Evolutionary conservation across 257 asterid species (phyloP).

Genomic region (Plantago elongata): DNA sequence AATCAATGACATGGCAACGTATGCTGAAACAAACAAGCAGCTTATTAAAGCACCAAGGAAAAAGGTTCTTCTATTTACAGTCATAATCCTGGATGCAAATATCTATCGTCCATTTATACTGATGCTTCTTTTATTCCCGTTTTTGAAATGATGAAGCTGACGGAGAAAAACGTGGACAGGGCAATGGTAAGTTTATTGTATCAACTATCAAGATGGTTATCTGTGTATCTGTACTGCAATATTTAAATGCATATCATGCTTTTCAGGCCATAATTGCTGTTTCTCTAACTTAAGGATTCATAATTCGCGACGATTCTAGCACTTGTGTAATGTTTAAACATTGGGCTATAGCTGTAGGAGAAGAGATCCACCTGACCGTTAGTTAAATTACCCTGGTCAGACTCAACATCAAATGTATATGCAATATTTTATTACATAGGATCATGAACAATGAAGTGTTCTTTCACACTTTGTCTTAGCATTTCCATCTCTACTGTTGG

Average conservation of each 20-base stretch:
- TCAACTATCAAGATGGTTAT: constrained; percentile 4
- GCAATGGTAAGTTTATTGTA: constrained; percentile 63
- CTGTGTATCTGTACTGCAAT: not conserved
- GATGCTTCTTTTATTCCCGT: constrained; percentile 22
- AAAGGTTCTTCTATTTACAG: constrained; percentile 41
- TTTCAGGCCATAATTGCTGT: not conserved
- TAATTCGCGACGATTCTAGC: not conserved
- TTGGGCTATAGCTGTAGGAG: not conserved
- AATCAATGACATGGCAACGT: constrained; percentile 71
- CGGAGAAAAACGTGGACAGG: constrained; percentile 69
- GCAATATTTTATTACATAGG: not conserved
- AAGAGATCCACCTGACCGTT: not conserved
- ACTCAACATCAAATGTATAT: not conserved
- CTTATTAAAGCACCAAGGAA: constrained; percentile 79
- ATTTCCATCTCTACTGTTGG: not conserved
- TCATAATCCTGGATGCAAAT: constrained; percentile 9
- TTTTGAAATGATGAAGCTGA: constrained; percentile 54
- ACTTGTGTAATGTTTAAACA: not conserved
- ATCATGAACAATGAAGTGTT: not conserved
- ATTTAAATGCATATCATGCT: not conserved
- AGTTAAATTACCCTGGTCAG: not conserved
- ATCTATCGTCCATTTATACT: constrained; percentile 14
- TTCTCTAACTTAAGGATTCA: not conserved
- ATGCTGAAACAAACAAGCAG: constrained; percentile 88
- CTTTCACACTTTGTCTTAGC: not conserved